These are phyloP conservation scores for Alternaria rosae DNA, from an alignment of 2,329 filamentous ascomycete genomes.

Conservation along the genomic window DNA sequence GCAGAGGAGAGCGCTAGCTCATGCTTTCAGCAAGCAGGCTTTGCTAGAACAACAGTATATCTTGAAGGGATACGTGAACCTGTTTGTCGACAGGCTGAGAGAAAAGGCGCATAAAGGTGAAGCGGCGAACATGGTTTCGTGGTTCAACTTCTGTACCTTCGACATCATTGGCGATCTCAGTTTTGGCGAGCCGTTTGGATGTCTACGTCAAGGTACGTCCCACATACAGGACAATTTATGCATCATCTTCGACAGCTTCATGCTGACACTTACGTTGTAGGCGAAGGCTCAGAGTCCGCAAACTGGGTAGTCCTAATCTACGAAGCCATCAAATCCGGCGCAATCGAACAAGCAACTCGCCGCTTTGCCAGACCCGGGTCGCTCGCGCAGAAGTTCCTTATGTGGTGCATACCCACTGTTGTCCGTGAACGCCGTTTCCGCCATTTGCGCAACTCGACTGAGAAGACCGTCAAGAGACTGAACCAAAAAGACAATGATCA, in stretches of 20 bases:
- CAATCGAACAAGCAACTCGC: constrained; percentile 41
- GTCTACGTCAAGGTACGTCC: constrained; percentile 36
- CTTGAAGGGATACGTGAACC: constrained; percentile 51
- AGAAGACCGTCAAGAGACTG: constrained; percentile 41
- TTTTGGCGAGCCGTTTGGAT: constrained; percentile 45
- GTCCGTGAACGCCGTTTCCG: constrained; percentile 36
- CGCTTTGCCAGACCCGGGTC: constrained; percentile 38
- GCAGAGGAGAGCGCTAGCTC: constrained; percentile 49
- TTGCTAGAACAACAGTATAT: constrained; percentile 51
- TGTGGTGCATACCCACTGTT: constrained; percentile 40
- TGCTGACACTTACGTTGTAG: constrained; percentile 7
- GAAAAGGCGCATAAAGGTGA: constrained; percentile 42
- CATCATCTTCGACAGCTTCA: not conserved
- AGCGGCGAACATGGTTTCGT: constrained; percentile 43
- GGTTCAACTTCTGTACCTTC: constrained; percentile 45
- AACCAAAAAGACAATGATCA: constrained; percentile 39
- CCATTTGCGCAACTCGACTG: constrained; percentile 40
- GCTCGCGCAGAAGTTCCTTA: constrained; percentile 31
- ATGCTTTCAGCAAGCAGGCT: constrained; percentile 53
- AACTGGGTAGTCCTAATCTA: constrained; percentile 46
- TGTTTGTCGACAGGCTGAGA: constrained; percentile 50
- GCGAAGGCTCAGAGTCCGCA: constrained; percentile 41
- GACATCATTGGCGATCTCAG: constrained; percentile 45
- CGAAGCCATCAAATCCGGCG: constrained; percentile 45
- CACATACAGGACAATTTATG: not conserved